Evolutionary conservation across 768 basidiomycete species (phyloP).

Genomic region (Lactarius akahatsu): DNA sequence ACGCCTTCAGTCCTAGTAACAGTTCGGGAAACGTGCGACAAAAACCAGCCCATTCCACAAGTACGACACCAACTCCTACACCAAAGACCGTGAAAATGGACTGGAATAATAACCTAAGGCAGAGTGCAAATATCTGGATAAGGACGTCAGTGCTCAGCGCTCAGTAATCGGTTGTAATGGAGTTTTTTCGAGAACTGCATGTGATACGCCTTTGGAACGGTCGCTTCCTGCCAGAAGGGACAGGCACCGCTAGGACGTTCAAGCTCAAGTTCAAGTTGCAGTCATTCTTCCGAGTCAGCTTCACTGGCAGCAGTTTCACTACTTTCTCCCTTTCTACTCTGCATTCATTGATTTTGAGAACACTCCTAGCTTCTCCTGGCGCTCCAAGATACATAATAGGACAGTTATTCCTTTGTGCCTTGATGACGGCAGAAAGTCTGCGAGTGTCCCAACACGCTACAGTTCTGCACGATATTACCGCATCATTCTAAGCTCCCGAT

Average conservation of each 20-base stretch:
- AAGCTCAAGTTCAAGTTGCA: no score
- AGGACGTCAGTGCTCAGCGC: no score
- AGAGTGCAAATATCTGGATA: no score
- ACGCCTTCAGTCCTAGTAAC: no score
- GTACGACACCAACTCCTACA: slow-evolving; percentile 24
- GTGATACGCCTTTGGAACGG: neutral
- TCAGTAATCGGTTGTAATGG: neutral
- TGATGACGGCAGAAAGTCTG: neutral
- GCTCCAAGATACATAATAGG: no score
- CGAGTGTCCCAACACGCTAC: neutral
- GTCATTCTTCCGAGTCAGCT: neutral
- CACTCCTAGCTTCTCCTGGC: no score
- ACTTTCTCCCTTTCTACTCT: neutral
- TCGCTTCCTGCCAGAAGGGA: neutral
- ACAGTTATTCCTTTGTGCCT: neutral
- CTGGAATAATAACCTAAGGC: slow-evolving; percentile 55
- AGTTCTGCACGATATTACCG: neutral
- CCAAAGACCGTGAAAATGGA: slow-evolving; percentile 55
- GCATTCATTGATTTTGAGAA: no score
- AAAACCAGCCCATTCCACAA: slow-evolving; percentile 12
- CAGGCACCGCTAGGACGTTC: no score
- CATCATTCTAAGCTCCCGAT: neutral
- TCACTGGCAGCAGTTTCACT: no score
- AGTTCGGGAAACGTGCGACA: no score
- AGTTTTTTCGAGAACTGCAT: neutral